A percentile compares a stretch with the other conserved stretches of the same genome.
Evolutionary conservation across 75 land plant genomes (phyloP).

Genomic region (Adiantum capillusveneris): DNA sequence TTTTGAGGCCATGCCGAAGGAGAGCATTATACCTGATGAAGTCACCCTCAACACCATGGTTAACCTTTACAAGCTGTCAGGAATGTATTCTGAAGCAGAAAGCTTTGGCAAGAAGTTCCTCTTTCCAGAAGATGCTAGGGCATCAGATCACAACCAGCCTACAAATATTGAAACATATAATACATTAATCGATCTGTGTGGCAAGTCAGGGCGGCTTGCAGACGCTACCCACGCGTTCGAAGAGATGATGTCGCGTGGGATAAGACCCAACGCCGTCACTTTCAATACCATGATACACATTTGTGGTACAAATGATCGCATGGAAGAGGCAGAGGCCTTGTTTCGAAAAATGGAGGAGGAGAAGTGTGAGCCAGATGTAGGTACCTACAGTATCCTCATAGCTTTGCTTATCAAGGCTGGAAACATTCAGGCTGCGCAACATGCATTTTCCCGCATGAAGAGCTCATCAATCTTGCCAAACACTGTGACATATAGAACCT

Average conservation of each 20-base stretch:
- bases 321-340: constrained; percentile 63
- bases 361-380: constrained; percentile 54
- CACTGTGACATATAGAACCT: constrained; percentile 47
- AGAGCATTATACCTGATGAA: constrained; percentile 62
- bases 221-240: constrained; percentile 58
- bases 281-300: constrained; percentile 82
- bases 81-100: constrained; percentile 48
- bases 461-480: constrained; percentile 47
- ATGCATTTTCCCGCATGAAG: constrained; percentile 40
- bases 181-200: constrained; percentile 75
- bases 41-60: constrained; percentile 67
- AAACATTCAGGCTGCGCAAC: constrained; percentile 32
- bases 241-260: constrained; percentile 57
- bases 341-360: constrained; percentile 54
- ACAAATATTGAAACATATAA: constrained; percentile 62
- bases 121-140: constrained; percentile 1
- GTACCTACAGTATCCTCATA: constrained; percentile 57
- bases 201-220: constrained; percentile 48
- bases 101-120: constrained; percentile 34
- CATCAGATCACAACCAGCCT: constrained; percentile 28
- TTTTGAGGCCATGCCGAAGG: constrained; percentile 51
- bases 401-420: constrained; percentile 42
- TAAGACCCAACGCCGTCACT: constrained; percentile 50
- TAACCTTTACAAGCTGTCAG: constrained; percentile 48
- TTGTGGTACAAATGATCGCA: constrained; percentile 38